Conservation (phyloP, 75 land plant genomes). For the Cunninghamia lanceolata region DNA sequence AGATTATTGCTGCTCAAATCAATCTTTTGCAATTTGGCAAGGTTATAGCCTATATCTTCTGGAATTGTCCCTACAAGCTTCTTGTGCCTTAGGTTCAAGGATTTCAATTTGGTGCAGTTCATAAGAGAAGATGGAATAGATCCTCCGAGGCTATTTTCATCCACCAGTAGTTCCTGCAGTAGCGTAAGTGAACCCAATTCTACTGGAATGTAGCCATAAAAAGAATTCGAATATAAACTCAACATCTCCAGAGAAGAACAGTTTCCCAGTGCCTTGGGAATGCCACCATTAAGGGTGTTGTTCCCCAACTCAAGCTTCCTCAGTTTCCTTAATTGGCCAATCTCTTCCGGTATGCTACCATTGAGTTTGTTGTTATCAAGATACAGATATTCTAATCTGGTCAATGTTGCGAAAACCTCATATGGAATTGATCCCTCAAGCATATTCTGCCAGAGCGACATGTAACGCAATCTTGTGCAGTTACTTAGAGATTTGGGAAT, state of each 20-base stretch:
- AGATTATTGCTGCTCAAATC: constrained; percentile 9
- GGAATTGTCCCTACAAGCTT: neutral
- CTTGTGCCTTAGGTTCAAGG: neutral
- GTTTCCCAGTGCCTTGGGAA: no score
- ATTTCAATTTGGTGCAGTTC: neutral
- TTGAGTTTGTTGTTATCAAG: no score
- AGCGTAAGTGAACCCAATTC: no score
- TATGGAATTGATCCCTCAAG: no score
- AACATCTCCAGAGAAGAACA: no score
- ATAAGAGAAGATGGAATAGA: neutral
- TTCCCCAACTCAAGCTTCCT: constrained; percentile 4
- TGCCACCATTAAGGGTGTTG: neutral
- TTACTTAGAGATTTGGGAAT: constrained; percentile 8
- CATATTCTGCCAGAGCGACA: neutral
- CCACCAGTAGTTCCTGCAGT: no score
- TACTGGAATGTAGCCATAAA: no score
- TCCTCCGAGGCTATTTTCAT: neutral
- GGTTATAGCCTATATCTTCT: neutral
- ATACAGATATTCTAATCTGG: no score
- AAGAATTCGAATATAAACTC: no score
- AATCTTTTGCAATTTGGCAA: constrained; percentile 3
- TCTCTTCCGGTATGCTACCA: neutral
- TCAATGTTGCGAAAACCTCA: no score
- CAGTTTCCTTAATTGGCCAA: neutral
- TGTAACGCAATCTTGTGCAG: neutral